Percentiles rank a stretch among this genome's conserved stretches.
Evolutionary conservation across 805 yeast species (phyloP).

Genomic region (Wickerhamiella kurtzmanii): DNA sequence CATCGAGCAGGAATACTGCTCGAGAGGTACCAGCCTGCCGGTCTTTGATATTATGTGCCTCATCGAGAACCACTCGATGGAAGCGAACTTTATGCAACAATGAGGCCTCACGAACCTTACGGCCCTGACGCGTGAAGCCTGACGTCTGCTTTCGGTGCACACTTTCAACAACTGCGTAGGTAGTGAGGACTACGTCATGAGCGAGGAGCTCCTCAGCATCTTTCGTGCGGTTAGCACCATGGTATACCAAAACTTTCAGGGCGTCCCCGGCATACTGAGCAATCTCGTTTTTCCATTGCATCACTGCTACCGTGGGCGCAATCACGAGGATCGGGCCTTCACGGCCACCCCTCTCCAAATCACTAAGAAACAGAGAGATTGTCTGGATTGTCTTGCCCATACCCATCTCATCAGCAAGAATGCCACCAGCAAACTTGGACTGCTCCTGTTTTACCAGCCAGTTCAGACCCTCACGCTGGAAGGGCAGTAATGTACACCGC

Average conservation of each 20-base stretch:
- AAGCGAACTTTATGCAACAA: constrained; percentile 61
- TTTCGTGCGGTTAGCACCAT: constrained; percentile 69
- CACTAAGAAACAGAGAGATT: constrained; percentile 73
- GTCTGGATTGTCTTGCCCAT: constrained; percentile 99
- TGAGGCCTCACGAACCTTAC: constrained; percentile 59
- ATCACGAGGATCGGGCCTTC: constrained; percentile 75
- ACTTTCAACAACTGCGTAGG: constrained; percentile 85
- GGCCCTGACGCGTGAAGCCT: constrained; percentile 68
- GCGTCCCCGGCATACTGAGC: constrained; percentile 65
- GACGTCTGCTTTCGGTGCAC: constrained; percentile 67
- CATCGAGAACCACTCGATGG: constrained; percentile 82
- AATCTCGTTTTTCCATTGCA: constrained; percentile 96
- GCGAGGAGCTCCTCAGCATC: constrained; percentile 40
- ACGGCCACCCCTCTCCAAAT: constrained; percentile 22
- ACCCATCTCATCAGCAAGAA: constrained; percentile 98
- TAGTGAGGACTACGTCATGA: constrained; percentile 75
- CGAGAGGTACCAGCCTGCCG: constrained; percentile 86
- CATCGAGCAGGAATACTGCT: constrained; percentile 64
- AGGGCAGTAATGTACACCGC: constrained; percentile 64
- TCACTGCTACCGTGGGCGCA: constrained; percentile 96
- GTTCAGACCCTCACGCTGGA: constrained; percentile 83
- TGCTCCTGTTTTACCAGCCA: constrained; percentile 83
- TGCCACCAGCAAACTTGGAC: constrained; percentile 68
- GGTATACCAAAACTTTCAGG: constrained; percentile 58
- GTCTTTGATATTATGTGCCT: constrained; percentile 95